Base-by-base conservation (phyloP, 148 eudicot species). In the Mesembryanthemum crystallinum region DNA sequence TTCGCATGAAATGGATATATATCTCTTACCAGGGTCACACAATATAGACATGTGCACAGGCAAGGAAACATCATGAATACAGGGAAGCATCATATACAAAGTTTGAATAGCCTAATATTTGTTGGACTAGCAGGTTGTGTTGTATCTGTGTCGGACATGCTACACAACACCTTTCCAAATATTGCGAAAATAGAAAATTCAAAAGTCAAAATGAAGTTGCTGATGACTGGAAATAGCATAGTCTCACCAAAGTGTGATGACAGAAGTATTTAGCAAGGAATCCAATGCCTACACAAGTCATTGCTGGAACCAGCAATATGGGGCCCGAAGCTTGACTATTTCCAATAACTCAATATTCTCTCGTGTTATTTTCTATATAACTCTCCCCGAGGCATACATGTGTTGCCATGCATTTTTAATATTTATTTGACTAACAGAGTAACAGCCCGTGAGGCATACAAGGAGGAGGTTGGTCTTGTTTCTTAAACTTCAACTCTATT, bases 401-500 rank as follows among this genome's bases (percentile, higher is more conserved):
- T 54, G n/a, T 11, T 10, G 0, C 14, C 0, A 13, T 45, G 49
- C 49, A 45, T 45, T 10, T 45, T 8, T 45, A 6, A 2, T 7
- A 45, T 45, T 8, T 0, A 45, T 45, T n/a, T n/a, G n/a, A n/a
- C n/a, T n/a, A n/a, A n/a, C 49, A 13, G 49, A 45, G 11, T 11
- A 45, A 8, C 27, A 2, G 39, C 39, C 39, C 3, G n/a, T 5
- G 11, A 57, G 27, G 61, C 21, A 63, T 45, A 32, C 27, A 60
- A 14, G 54, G 30, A 63, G 37, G 35, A 45, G 24, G 12, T 25
- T 62, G 58, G 37, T 73, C 58, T 30, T 30, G 45, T 59, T 58
- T 33, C 72, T 12, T 33, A 45, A 24, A 17, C n/a, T 32, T 70
- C 51, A 73, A 42, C 49, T 73, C 82, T 68, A 75, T 57, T 72